Evolutionary conservation across 805 yeast genomes (phyloP), one percentile per base, ranked within the genome.

Genomic region (Ogataea pilisensis): DNA sequence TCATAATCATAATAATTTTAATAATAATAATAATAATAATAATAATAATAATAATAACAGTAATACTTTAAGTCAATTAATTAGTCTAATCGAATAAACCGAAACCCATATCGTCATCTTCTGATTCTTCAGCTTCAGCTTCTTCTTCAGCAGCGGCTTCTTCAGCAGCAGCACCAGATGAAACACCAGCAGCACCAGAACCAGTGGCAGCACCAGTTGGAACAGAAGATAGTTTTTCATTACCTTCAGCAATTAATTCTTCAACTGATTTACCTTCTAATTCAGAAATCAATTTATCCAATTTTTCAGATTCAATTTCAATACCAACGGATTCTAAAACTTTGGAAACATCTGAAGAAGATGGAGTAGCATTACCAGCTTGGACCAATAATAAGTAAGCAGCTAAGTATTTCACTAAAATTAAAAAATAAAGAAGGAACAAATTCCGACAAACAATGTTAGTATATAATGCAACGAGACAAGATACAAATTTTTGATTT

Each of bases 1-100:
- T n/a, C n/a, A n/a, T n/a, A n/a, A n/a, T n/a, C n/a, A n/a, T n/a
- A n/a, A n/a, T n/a, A n/a, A n/a, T n/a, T n/a, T n/a, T 9, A 29
- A 28, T 13, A 20, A 28, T 8, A 13, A 8, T 18, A 37, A 35
- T 20, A 35, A 14, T 30, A 19, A 26, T 12, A 21, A 12, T n/a
- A 25, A 16, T 25, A 3, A 25, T 34, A 27, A 27, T 27, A 27
- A 27, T 5, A 6, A 27, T 20, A 12, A 29, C 16, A 14, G 29
- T 28, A 19, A 42, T 19, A 28, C 30, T 21, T 26, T n/a, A 11
- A 22, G 36, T 22, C 19, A 37, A 31, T 29, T 18, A 27, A 33
- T 30, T 26, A 44, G 64, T 60, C 79, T 93, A 93, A 82, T 93
- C 99, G 85, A 93, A 93, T 72, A 93, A 85, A 80, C 88, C 88